These are phyloP conservation scores for Magnolia kwangsiensis DNA, from an alignment of 164 flowering plant genomes.

Conservation along the genomic window DNA sequence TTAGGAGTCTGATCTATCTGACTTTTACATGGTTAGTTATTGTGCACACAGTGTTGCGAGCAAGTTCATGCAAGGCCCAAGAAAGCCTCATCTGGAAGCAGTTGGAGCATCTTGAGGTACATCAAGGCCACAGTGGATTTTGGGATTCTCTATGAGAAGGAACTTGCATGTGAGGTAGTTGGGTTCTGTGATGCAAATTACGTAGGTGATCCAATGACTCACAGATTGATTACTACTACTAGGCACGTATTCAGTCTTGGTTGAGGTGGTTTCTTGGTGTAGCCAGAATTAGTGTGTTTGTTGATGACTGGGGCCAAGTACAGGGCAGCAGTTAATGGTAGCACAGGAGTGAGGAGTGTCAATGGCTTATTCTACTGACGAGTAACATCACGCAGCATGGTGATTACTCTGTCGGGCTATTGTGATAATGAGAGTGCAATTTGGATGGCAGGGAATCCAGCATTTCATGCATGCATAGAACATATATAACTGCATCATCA, in stretches of 20 bases:
- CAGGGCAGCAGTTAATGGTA: conserved; percentile 10
- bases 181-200: neutral
- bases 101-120: neutral
- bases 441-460: conserved; percentile 23
- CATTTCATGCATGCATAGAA: no score
- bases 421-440: conserved; percentile 25
- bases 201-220: no score
- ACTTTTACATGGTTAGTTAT: neutral
- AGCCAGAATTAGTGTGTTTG: neutral
- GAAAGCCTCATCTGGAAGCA: conserved; percentile 9
- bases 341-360: conserved; percentile 3
- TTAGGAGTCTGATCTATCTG: conserved; percentile 3
- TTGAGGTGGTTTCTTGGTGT: no score
- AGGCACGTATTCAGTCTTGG: no score
- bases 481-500: no score
- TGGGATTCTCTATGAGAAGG: no score
- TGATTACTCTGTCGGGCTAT: conserved; percentile 8
- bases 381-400: conserved; percentile 17
- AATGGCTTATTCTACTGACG: conserved; percentile 14
- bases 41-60: neutral
- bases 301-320: conserved; percentile 16
- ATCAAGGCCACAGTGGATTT: no score
- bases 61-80: conserved; percentile 4
- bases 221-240: no score
- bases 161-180: conserved; percentile 15